These are phyloP conservation scores for Acanthamoeba lenticulata DNA, from an alignment of 208 protist genomes.

Conservation along the genomic window DNA sequence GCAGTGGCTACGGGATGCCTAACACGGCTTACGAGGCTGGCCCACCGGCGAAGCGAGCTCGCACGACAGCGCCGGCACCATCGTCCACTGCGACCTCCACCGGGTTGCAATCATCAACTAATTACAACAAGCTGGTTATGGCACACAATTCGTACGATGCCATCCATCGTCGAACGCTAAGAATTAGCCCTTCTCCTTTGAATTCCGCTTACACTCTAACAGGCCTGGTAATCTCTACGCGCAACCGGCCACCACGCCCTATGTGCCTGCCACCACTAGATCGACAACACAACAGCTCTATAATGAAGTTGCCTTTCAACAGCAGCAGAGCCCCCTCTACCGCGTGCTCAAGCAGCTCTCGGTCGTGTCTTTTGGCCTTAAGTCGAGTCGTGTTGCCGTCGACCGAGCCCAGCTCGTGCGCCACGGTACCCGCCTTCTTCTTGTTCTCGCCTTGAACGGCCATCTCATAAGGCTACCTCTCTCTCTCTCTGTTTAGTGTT, in stretches of 20 bases:
- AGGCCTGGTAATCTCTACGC: not conserved
- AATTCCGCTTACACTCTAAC: no score
- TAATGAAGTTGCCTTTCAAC: not conserved
- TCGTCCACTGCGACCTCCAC: not conserved
- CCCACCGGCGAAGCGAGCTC: not conserved
- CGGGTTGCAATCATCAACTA: not conserved
- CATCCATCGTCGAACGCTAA: not conserved
- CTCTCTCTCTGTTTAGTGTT: not conserved
- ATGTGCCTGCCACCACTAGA: not conserved
- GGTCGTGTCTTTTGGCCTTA: constrained; percentile 16
- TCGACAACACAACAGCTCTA: not conserved
- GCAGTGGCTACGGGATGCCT: no score
- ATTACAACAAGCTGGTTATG: not conserved
- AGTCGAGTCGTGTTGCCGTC: not conserved
- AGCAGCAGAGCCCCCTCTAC: constrained; percentile 7
- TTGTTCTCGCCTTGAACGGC: not conserved
- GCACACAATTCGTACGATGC: not conserved
- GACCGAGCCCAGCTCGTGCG: not conserved
- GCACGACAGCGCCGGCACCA: not conserved
- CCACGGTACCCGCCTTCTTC: not conserved
- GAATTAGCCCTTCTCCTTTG: not conserved
- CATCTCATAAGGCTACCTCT: no score
- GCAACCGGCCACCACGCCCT: not conserved
- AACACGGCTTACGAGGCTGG: not conserved
- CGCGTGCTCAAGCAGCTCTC: not conserved